phyloP scores from a whole-genome alignment of 2,329 filamentous ascomycete species.

The Botrytis pseudocinerea region DNA sequence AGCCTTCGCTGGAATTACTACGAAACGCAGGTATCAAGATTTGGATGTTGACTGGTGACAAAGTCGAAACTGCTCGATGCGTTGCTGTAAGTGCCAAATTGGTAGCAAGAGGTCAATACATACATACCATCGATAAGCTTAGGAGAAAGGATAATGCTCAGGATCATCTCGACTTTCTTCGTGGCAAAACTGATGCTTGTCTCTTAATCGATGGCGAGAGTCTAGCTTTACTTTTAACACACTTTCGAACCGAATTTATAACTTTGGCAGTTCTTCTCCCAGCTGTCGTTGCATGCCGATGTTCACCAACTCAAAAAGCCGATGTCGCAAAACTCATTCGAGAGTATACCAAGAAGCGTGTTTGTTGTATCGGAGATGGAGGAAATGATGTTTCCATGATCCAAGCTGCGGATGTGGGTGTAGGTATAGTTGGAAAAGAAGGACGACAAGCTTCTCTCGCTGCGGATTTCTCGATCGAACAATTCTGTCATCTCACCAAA shows the following conservation, averaged over 20 bases:
- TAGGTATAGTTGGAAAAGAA: conserved; percentile 98
- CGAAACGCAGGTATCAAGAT: conserved; percentile 98
- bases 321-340: conserved; percentile 91
- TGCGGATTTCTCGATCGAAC: conserved; percentile 93
- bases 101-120: conserved; percentile 89
- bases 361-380: conserved; percentile 96
- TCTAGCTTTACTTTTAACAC: conserved; percentile 75
- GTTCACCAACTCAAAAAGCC: conserved; percentile 95
- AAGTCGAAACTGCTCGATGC: conserved; percentile 95
- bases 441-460: conserved; percentile 91
- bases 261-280: conserved; percentile 83
- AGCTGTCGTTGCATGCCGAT: conserved; percentile 92
- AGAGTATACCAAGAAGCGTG: conserved; percentile 86
- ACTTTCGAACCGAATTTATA: conserved; percentile 85
- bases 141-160: conserved; percentile 82
- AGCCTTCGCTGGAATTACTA: conserved; percentile 88
- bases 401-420: conserved; percentile 94
- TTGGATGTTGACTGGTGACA: conserved; percentile 99
- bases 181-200: conserved; percentile 82
- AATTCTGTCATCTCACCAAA: conserved; percentile 93
- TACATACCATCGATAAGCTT: conserved; percentile 87
- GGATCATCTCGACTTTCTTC: conserved; percentile 84
- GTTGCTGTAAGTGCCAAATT: conserved; percentile 94
- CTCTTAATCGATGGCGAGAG: conserved; percentile 95
- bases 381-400: conserved; percentile 99